Evolutionary conservation across 371 early-diverging fungal genomes (phyloP), one percentile per base, ranked within the genome.

Genomic region (Vavraia culicis): DNA sequence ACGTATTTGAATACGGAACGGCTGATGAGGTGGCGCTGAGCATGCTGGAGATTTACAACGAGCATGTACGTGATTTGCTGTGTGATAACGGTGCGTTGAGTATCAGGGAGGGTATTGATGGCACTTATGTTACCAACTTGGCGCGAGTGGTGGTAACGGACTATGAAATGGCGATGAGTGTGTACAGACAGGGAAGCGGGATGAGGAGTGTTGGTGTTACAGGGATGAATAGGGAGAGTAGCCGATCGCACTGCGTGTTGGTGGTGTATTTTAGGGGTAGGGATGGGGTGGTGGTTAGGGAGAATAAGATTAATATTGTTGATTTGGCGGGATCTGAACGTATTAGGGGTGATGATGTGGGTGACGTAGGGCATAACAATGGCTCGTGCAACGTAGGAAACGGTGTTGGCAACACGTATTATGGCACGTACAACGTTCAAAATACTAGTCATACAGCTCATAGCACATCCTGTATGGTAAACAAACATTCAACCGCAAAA

Each of bases 261-360:
- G 77, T 73, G 19, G 62, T 78, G 10, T 53, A 54, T 20, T 44
- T 77, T 58, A 82, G 86, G 20, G 49, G 59, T 13, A 39, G 54
- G 27, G 36, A 51, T 9, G 67, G 63, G 11, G 69, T 62, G 38
- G 55, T 56, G 20, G 54, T 69, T 10, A 64, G 72, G 34, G 46
- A 67, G 39, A 67, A 71, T 20, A 75, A 74, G 52, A 59, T 79
- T 34, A 75, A 73, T 55, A 56, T 79, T 36, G 76, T 79, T 13
- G 80, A 79, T 73, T 60, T 79, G 22, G 80, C 80, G 35, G 80
- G 80, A 62, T 77, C 78, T 44, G 80, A 79, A 50, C 66, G 75
- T 21, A 68, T 73, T 2, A 57, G 64, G 11, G 62, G 69, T 3
- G 74, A 73, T 0, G 69, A 71, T 20, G 71, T 72, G 40, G 66